Evolutionary conservation across 169 alveolate species (phyloP).

Genomic region (Prorocentrum cordatum): DNA sequence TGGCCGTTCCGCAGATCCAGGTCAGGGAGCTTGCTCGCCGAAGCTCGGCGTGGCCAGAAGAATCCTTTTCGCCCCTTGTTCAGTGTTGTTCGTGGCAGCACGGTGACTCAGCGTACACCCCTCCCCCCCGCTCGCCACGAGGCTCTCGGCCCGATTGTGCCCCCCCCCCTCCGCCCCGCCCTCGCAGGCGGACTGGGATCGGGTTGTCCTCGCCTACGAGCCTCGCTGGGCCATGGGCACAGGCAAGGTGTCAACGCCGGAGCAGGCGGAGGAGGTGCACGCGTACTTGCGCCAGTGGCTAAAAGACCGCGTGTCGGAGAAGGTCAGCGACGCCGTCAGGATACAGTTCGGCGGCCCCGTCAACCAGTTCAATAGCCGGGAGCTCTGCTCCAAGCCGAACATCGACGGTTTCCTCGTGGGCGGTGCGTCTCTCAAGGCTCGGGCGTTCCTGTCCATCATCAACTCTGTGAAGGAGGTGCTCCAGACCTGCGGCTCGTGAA

Average conservation of each 20-base stretch:
- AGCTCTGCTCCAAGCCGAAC: slow-evolving; percentile 77
- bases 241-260: slow-evolving; percentile 78
- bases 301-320: slow-evolving; percentile 88
- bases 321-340: slow-evolving; percentile 83
- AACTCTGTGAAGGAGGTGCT: no score
- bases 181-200: slow-evolving; percentile 80
- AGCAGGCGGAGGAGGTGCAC: slow-evolving; percentile 68
- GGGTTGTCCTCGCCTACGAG: slow-evolving; percentile 94
- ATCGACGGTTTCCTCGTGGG: slow-evolving; percentile 69
- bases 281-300: slow-evolving; percentile 80
- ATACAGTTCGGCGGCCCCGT: slow-evolving; percentile 98
- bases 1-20: no score
- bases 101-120: no score
- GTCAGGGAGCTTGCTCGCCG: no score
- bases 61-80: no score
- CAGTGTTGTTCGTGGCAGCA: no score
- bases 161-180: no score
- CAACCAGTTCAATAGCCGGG: slow-evolving; percentile 87
- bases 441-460: slow-evolving; percentile 45
- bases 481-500: no score
- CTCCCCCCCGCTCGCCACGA: no score
- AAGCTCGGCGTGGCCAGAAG: no score
- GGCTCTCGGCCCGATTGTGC: no score
- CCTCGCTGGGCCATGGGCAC: slow-evolving; percentile 99
- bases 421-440: slow-evolving; percentile 56